phyloP scores from a whole-genome alignment of 2,329 filamentous ascomycete species.

The Alternaria panax region DNA sequence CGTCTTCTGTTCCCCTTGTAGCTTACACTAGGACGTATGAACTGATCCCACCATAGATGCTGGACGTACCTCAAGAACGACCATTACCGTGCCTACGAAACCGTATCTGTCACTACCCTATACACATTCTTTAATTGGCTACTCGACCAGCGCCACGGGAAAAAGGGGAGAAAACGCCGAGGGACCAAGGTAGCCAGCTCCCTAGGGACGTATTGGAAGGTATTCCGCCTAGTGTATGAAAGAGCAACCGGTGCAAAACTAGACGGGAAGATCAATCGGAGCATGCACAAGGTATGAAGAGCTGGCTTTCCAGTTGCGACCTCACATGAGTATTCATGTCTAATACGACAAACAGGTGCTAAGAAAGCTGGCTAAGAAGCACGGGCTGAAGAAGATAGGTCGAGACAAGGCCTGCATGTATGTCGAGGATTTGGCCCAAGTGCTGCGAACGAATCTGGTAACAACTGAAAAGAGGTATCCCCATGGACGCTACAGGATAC shows the following conservation, averaged over 20 bases:
- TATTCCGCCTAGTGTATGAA: slow-evolving; percentile 25
- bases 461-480: not conserved
- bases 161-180: slow-evolving; percentile 16
- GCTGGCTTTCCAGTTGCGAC: not conserved
- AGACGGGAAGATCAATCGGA: not conserved
- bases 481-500: not conserved
- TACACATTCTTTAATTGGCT: slow-evolving; percentile 27
- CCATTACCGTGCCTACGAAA: slow-evolving; percentile 7
- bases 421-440: not conserved
- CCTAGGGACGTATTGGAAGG: slow-evolving; percentile 26
- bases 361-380: slow-evolving; percentile 26
- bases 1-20: slow-evolving; percentile 6
- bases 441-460: not conserved
- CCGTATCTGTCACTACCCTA: slow-evolving; percentile 19
- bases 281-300: slow-evolving; percentile 18
- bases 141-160: slow-evolving; percentile 13
- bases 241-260: slow-evolving; percentile 10
- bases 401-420: slow-evolving; percentile 21
- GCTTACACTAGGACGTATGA: slow-evolving; percentile 10
- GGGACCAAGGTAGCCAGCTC: slow-evolving; percentile 23
- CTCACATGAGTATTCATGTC: slow-evolving; percentile 8
- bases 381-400: slow-evolving; percentile 21
- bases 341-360: slow-evolving; percentile 18
- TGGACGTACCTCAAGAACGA: slow-evolving; percentile 20
- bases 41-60: slow-evolving; percentile 15